These are phyloP conservation scores for Melanomma pulvis-pyrius DNA, from an alignment of 495 filamentous ascomycete genomes.

Conservation along the genomic window DNA sequence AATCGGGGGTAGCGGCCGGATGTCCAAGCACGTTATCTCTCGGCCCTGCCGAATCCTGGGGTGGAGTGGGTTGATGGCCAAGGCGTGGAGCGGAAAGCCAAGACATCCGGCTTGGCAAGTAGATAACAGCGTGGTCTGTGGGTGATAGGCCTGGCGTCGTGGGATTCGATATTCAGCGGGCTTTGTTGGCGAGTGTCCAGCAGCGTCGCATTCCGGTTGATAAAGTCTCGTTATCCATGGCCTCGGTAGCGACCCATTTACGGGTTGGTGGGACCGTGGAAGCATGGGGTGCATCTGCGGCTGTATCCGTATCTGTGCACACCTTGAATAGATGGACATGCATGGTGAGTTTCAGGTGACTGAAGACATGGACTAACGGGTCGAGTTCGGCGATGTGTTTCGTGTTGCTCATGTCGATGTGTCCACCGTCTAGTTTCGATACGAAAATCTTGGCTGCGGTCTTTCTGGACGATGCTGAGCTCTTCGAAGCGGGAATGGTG, in stretches of 20 bases:
- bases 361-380: constrained; percentile 26
- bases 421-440: neutral
- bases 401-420: neutral
- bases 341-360: constrained; percentile 30
- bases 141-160: neutral
- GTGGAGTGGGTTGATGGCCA: constrained; percentile 20
- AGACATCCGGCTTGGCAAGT: constrained; percentile 1
- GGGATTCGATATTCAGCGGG: neutral
- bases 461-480: constrained; percentile 7
- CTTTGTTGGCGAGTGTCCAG: constrained; percentile 19
- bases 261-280: neutral
- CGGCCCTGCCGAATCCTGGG: constrained; percentile 4
- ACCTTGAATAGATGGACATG: constrained; percentile 22
- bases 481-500: constrained; percentile 2
- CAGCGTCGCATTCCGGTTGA: constrained; percentile 36
- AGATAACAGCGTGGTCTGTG: constrained; percentile 24
- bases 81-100: constrained; percentile 24
- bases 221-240: constrained; percentile 30
- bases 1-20: neutral
- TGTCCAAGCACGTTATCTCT: constrained; percentile 24
- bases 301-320: neutral
- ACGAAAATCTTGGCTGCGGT: constrained; percentile 15
- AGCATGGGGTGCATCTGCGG: neutral
- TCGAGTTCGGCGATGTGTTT: constrained; percentile 19
- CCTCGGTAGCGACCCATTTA: constrained; percentile 31